These are phyloP conservation scores for Penicillium sp. DNA, from an alignment of 2,329 filamentous ascomycete species.

Conservation along the genomic window DNA sequence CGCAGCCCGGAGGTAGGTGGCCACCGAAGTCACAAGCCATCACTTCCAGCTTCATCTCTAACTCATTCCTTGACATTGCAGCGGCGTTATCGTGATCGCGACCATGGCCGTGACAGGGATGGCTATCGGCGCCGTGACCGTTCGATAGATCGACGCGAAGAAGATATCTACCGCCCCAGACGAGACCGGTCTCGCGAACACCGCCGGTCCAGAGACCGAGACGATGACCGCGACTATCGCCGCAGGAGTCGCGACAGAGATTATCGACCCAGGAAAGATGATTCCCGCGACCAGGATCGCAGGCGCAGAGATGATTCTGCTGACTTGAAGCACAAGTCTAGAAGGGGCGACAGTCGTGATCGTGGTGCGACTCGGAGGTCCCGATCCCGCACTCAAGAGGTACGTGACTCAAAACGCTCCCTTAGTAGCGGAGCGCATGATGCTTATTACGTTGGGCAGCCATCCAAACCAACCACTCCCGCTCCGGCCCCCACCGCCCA, in stretches of 20 bases:
- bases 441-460: slow-evolving; percentile 39
- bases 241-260: slow-evolving; percentile 69
- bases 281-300: slow-evolving; percentile 66
- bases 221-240: slow-evolving; percentile 60
- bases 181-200: slow-evolving; percentile 67
- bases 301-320: slow-evolving; percentile 69
- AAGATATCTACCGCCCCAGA: slow-evolving; percentile 64
- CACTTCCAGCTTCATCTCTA: background rate
- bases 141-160: slow-evolving; percentile 59
- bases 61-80: slow-evolving; percentile 31
- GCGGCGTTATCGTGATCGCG: slow-evolving; percentile 55
- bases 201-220: slow-evolving; percentile 59
- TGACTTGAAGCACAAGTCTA: slow-evolving; percentile 68
- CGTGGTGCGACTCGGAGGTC: slow-evolving; percentile 53
- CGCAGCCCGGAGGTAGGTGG: slow-evolving; percentile 51
- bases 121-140: slow-evolving; percentile 68
- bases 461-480: slow-evolving; percentile 54
- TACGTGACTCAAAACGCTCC: slow-evolving; percentile 42
- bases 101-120: slow-evolving; percentile 59
- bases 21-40: background rate
- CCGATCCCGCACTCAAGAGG: slow-evolving; percentile 58
- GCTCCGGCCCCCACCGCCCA: slow-evolving; percentile 48
- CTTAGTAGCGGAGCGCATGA: background rate
- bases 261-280: slow-evolving; percentile 69
- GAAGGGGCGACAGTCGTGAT: slow-evolving; percentile 65